These are phyloP conservation scores for Hyaloperonospora arabidopsidis DNA, from an alignment of 352 stramenopile species.

Conservation along the genomic window DNA sequence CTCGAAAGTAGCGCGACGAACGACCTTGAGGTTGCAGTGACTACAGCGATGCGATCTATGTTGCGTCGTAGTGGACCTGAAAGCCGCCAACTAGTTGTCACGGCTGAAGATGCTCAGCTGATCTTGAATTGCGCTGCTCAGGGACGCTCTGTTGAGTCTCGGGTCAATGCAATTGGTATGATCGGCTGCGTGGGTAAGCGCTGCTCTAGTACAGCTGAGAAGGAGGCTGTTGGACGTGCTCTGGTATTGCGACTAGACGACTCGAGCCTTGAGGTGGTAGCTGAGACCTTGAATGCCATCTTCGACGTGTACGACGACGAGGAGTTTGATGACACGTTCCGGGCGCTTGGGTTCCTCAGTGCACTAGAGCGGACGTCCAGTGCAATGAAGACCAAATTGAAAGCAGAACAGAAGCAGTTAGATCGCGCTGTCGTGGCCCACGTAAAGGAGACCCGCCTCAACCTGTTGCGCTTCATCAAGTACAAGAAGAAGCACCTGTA, in stretches of 20 bases:
- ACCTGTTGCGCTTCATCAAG: slow-evolving; percentile 86
- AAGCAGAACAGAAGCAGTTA: slow-evolving; percentile 65
- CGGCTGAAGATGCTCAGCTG: slow-evolving; percentile 52
- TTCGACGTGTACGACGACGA: slow-evolving; percentile 84
- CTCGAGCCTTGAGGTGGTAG: slow-evolving; percentile 68
- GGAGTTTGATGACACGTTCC: slow-evolving; percentile 70
- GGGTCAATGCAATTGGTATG: slow-evolving; percentile 69
- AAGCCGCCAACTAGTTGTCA: slow-evolving; percentile 46
- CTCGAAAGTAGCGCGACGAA: slow-evolving; percentile 37
- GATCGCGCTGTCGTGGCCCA: slow-evolving; percentile 75
- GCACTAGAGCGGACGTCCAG: slow-evolving; percentile 54
- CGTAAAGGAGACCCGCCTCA: slow-evolving; percentile 81
- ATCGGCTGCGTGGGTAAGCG: slow-evolving; percentile 72
- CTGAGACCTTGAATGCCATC: slow-evolving; percentile 78
- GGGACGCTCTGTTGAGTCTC: slow-evolving; percentile 54
- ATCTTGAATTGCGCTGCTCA: slow-evolving; percentile 61
- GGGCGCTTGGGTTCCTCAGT: slow-evolving; percentile 48
- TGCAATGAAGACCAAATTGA: slow-evolving; percentile 65
- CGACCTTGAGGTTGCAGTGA: slow-evolving; percentile 62
- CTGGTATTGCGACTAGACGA: slow-evolving; percentile 54
- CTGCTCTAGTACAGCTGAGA: slow-evolving; percentile 49
- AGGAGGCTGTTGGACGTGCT: slow-evolving; percentile 63
- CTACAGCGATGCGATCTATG: slow-evolving; percentile 62
- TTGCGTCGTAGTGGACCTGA: slow-evolving; percentile 51
- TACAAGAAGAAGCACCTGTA: slow-evolving; percentile 87